Conservation (phyloP, 192 early-diverging fungal genomes). For the Coemansia javaensis region DNA sequence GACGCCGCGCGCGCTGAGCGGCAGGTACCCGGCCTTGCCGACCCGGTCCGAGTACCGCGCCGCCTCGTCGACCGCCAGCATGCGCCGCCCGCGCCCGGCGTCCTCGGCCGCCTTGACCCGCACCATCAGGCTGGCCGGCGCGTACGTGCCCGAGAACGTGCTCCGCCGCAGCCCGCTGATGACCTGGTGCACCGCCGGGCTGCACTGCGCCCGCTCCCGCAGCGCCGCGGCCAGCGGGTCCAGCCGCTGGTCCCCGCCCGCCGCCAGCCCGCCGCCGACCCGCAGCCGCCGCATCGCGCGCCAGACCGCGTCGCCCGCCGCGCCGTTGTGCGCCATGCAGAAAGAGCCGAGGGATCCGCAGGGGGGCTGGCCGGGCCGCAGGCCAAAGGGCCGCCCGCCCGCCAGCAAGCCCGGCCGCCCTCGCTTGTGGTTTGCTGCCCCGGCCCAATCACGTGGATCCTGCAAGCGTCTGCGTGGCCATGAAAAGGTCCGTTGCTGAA, state of each 20-base stretch:
- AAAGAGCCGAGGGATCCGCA: too few species aligned
- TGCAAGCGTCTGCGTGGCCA: too few species aligned
- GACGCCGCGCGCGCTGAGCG: slow-evolving; percentile 9
- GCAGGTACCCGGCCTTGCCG: slow-evolving; percentile 22
- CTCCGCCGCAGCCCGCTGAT: slow-evolving; percentile 18
- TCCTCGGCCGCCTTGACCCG: slow-evolving; percentile 9
- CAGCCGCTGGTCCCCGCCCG: background rate
- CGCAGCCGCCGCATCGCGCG: slow-evolving; percentile 4
- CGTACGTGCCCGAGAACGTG: slow-evolving; percentile 7
- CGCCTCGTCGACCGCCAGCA: slow-evolving; percentile 27
- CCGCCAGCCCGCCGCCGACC: slow-evolving; percentile 7
- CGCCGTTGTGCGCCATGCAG: too few species aligned
- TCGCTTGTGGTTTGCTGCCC: too few species aligned
- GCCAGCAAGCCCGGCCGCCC: too few species aligned
- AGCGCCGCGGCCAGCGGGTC: background rate
- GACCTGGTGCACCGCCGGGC: slow-evolving; percentile 21
- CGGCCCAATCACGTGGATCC: too few species aligned
- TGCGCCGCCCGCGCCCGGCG: background rate
- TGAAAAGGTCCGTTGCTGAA: too few species aligned
- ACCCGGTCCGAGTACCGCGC: slow-evolving; percentile 2
- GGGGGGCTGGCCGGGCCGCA: too few species aligned
- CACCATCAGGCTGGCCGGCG: slow-evolving; percentile 8
- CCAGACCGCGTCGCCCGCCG: too few species aligned
- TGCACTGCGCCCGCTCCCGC: slow-evolving; percentile 28
- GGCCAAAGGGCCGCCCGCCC: too few species aligned